A percentile compares a stretch with the other conserved stretches of the same genome.
Conservation (phyloP, 768 basidiomycete species). For the Calocera cornea region DNA sequence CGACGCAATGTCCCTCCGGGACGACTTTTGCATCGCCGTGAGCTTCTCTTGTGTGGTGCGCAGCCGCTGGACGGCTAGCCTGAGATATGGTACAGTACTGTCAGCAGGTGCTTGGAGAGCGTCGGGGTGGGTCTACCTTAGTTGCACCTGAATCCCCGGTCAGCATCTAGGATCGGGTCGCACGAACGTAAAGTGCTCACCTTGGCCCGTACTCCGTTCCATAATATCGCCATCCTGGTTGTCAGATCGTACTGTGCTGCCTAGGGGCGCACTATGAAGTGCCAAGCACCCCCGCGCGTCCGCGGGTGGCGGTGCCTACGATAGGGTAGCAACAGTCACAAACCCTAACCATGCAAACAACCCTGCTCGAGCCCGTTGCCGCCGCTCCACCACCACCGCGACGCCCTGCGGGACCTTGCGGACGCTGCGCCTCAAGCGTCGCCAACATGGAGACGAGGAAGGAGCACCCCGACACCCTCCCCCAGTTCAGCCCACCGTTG, state of each 20-base stretch:
- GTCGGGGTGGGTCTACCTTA: slow-evolving; percentile 9
- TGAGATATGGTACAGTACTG: too few species aligned
- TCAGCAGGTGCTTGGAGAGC: not conserved
- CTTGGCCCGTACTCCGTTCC: slow-evolving; percentile 18
- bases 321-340: not conserved
- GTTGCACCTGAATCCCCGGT: slow-evolving; percentile 10
- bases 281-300: too few species aligned
- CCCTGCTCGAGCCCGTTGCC: not conserved
- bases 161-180: not conserved
- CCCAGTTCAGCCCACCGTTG: not conserved
- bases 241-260: not conserved
- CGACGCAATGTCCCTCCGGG: slow-evolving; percentile 68
- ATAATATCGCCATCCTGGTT: slow-evolving; percentile 1
- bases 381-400: too few species aligned
- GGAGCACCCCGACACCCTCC: not conserved
- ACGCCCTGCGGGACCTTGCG: too few species aligned
- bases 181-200: slow-evolving; percentile 8
- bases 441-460: not conserved
- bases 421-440: not conserved
- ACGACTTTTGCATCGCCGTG: slow-evolving; percentile 60
- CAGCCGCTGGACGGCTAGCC: slow-evolving; percentile 72
- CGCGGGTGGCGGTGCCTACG: not conserved
- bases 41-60: slow-evolving; percentile 86
- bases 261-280: too few species aligned
- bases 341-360: not conserved